Evolutionary conservation across 441 rosid genomes (phyloP).

Genomic region (Gossypium davidsonii): DNA sequence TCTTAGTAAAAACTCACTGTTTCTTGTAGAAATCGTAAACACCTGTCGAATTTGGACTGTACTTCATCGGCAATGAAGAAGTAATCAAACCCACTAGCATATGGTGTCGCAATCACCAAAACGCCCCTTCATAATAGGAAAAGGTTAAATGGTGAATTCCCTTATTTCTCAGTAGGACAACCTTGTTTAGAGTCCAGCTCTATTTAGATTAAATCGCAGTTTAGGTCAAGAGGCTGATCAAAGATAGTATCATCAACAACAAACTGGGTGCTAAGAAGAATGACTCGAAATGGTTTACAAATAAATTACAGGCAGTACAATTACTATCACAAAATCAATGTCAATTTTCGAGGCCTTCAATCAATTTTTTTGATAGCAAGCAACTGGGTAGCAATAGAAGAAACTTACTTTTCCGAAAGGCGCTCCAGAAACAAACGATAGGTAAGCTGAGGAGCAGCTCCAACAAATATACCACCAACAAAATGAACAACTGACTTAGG

Average conservation of each 20-base stretch:
- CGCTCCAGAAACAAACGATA: constrained; percentile 92
- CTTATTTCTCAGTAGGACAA: background rate
- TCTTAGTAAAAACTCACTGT: constrained; percentile 40
- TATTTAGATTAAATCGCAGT: background rate
- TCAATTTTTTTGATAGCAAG: background rate
- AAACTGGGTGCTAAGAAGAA: background rate
- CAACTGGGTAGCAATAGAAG: background rate
- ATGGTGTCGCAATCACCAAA: constrained; percentile 93
- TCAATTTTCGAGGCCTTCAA: background rate
- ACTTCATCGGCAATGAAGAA: constrained; percentile 89
- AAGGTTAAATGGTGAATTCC: constrained; percentile 3
- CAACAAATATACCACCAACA: constrained; percentile 89
- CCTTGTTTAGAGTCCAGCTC: background rate
- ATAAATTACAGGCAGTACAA: background rate
- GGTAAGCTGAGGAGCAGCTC: constrained; percentile 95
- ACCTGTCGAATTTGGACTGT: constrained; percentile 86
- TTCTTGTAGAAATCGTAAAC: constrained; percentile 64
- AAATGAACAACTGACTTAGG: constrained; percentile 84
- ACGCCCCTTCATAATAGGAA: constrained; percentile 53
- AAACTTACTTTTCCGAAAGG: constrained; percentile 74
- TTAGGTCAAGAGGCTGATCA: background rate
- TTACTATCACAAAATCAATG: background rate
- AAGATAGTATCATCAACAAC: background rate
- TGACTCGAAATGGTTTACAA: background rate
- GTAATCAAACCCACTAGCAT: constrained; percentile 93